Percentiles rank a stretch among this genome's conserved stretches.
phyloP scores from a whole-genome alignment of 192 early-diverging fungal species.

The Entomortierella chlamydospora region DNA sequence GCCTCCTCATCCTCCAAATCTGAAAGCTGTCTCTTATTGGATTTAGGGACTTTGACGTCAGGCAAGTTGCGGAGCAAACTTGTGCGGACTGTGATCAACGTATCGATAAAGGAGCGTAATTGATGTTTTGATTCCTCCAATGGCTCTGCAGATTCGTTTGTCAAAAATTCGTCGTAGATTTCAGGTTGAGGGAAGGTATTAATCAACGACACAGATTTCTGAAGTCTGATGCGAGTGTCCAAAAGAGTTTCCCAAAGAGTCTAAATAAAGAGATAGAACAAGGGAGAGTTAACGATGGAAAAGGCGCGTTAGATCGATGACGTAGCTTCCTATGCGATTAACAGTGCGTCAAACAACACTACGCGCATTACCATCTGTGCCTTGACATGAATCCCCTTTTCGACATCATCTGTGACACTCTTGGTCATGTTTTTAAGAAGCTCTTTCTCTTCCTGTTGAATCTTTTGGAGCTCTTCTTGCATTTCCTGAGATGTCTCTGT shows the following conservation, averaged over 20 bases:
- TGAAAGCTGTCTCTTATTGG: conserved; percentile 41
- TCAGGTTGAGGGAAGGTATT: conserved; percentile 83
- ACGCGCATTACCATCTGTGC: conserved; percentile 91
- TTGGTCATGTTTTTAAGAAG: conserved; percentile 82
- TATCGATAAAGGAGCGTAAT: conserved; percentile 55
- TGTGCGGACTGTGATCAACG: conserved; percentile 54
- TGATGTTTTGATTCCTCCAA: conserved; percentile 40
- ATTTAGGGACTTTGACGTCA: conserved; percentile 35
- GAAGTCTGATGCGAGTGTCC: conserved; percentile 89
- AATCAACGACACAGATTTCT: conserved; percentile 78
- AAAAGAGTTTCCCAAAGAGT: conserved; percentile 84
- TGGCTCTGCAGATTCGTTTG: conserved; percentile 35
- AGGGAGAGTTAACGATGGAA: neutral
- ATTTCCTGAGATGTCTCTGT: conserved; percentile 54
- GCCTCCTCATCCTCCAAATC: conserved; percentile 57
- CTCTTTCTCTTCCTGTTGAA: conserved; percentile 87
- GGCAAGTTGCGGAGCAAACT: conserved; percentile 41
- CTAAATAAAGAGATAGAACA: conserved; percentile 49
- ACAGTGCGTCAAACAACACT: too few relatives aligned
- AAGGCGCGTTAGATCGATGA: too few relatives aligned
- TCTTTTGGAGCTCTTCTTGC: conserved; percentile 73
- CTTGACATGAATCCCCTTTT: conserved; percentile 92
- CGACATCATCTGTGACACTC: conserved; percentile 80
- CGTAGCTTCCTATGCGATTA: too few relatives aligned
- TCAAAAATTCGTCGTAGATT: conserved; percentile 45